phyloP scores from a whole-genome alignment of 2,329 filamentous ascomycete genomes.

The Orbilia brochopaga region DNA sequence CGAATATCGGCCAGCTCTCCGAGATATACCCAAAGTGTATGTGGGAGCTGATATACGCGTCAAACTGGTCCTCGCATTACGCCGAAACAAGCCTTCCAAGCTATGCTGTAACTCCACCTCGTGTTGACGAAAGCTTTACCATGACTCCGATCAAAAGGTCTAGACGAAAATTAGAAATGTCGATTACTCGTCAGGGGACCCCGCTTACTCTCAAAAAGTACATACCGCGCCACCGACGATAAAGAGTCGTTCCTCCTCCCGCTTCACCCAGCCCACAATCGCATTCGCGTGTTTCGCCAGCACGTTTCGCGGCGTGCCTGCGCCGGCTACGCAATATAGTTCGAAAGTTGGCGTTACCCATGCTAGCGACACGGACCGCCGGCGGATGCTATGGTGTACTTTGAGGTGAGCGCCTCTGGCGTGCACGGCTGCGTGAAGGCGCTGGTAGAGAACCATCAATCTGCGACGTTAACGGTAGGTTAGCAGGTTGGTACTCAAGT shows the following conservation, averaged over 20 bases:
- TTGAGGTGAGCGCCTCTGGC: slow-evolving; percentile 77
- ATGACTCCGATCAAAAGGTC: slow-evolving; percentile 37
- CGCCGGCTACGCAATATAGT: slow-evolving; percentile 90
- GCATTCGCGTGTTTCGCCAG: slow-evolving; percentile 86
- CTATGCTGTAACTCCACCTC: too few relatives aligned
- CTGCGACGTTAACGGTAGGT: slow-evolving; percentile 57
- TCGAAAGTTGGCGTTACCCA: slow-evolving; percentile 94
- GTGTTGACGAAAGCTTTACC: background rate
- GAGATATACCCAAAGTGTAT: too few relatives aligned
- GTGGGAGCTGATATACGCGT: too few relatives aligned
- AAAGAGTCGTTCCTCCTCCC: slow-evolving; percentile 91
- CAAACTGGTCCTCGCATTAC: too few relatives aligned
- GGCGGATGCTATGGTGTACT: slow-evolving; percentile 77
- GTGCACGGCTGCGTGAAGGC: slow-evolving; percentile 83
- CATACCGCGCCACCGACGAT: slow-evolving; percentile 93
- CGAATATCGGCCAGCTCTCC: too few relatives aligned
- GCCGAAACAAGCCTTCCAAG: too few relatives aligned
- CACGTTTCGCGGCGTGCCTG: slow-evolving; percentile 65
- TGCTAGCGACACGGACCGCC: slow-evolving; percentile 78
- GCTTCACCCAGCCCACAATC: slow-evolving; percentile 87
- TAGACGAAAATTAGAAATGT: slow-evolving; percentile 30
- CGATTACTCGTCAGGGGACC: slow-evolving; percentile 3
- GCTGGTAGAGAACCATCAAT: slow-evolving; percentile 82
- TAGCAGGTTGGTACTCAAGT: slow-evolving; percentile 18
- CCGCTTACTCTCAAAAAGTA: slow-evolving; percentile 42